These are phyloP conservation scores for Fraxinus dipetala DNA, from an alignment of 305 asterid species.

Conservation along the genomic window DNA sequence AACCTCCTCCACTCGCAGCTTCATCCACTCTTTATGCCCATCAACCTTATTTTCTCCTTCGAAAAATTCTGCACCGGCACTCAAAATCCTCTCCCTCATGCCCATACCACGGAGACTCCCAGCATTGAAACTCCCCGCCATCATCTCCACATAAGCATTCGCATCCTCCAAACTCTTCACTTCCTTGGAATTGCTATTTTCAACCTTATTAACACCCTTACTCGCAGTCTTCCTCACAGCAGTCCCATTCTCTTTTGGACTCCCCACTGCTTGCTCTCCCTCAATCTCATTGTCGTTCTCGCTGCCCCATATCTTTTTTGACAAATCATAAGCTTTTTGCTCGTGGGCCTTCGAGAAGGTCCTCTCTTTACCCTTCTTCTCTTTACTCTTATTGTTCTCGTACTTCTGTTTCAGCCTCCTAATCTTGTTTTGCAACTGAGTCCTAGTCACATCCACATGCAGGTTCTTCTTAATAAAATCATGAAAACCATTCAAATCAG, in stretches of 20 bases:
- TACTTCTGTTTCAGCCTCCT: conserved; percentile 52
- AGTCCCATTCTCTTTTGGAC: conserved; percentile 31
- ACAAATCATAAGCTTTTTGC: conserved; percentile 44
- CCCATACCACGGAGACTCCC: background rate
- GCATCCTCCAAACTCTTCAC: conserved; percentile 16
- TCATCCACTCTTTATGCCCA: conserved; percentile 40
- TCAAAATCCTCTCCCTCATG: conserved; percentile 36
- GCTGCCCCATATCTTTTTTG: conserved; percentile 51
- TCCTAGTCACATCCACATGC: conserved; percentile 34
- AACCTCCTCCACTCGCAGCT: conserved; percentile 32
- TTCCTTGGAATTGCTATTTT: conserved; percentile 20
- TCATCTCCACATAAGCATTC: conserved; percentile 7
- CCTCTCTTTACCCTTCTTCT: conserved; percentile 37
- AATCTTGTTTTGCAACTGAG: conserved; percentile 57
- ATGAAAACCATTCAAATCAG: conserved; percentile 41
- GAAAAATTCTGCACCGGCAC: conserved; percentile 26
- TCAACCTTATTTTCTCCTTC: conserved; percentile 29
- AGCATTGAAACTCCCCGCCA: background rate
- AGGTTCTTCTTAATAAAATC: conserved; percentile 48
- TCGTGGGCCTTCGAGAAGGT: conserved; percentile 47
- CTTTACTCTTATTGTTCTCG: conserved; percentile 36
- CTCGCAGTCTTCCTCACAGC: conserved; percentile 25
- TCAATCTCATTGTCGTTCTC: conserved; percentile 22
- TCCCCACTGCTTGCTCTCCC: conserved; percentile 26
- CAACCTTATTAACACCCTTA: conserved; percentile 19